Conservation (phyloP, 164 flowering plant genomes). For the Sedum album region DNA sequence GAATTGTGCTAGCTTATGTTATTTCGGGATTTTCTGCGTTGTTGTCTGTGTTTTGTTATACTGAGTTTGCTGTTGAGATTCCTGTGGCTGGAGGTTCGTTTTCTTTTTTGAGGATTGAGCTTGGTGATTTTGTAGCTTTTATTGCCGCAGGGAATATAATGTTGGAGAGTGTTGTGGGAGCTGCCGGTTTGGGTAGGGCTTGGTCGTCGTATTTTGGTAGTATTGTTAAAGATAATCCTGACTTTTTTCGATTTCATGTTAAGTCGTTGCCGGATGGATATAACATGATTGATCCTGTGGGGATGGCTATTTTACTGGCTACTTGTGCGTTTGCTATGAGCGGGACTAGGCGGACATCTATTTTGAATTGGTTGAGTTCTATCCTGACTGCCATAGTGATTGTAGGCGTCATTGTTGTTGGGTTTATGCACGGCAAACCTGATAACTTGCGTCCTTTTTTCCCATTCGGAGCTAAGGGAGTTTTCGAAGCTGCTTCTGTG, state of each 20-base stretch:
- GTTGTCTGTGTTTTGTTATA: too few species aligned
- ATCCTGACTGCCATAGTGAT: conserved; percentile 28
- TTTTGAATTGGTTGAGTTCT: conserved; percentile 43
- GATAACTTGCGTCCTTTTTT: conserved; percentile 54
- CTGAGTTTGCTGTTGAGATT: too few species aligned
- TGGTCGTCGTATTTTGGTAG: too few species aligned
- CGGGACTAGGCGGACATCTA: conserved; percentile 42
- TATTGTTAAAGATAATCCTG: too few species aligned
- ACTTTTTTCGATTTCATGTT: too few species aligned
- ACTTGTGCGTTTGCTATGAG: conserved; percentile 42
- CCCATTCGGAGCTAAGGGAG: conserved; percentile 48
- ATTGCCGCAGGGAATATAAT: conserved; percentile 70
- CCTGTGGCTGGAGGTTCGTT: too few species aligned
- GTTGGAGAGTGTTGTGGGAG: conserved; percentile 60
- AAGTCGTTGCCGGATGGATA: conserved; percentile 33
- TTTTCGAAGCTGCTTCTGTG: conserved; percentile 59
- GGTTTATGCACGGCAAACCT: conserved; percentile 34
- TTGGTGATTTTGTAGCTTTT: too few species aligned
- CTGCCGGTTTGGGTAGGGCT: conserved; percentile 62
- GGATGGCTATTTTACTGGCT: conserved; percentile 34
- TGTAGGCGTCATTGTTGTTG: conserved; percentile 35
- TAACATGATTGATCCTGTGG: conserved; percentile 60
- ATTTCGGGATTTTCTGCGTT: conserved; percentile 60
- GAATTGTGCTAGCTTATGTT: conserved; percentile 54
- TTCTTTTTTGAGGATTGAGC: too few species aligned